Conservation (phyloP, 2,329 filamentous ascomycete species). For the Xylaria sp. region DNA sequence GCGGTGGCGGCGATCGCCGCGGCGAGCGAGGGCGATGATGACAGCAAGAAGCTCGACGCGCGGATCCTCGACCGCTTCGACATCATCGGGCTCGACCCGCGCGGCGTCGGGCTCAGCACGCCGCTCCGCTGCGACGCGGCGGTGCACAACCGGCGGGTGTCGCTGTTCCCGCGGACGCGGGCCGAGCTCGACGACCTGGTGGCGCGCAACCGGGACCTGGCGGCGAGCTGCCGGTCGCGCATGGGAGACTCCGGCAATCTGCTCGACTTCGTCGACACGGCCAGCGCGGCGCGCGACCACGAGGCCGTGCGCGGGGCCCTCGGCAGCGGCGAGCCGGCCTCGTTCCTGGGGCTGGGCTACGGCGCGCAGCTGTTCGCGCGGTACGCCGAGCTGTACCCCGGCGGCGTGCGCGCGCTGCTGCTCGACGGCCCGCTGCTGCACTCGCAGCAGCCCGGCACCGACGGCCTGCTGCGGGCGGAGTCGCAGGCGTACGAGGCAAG, state of each 20-base stretch:
- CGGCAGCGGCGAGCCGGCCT: conserved; percentile 30
- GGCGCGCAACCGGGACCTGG: conserved; percentile 43
- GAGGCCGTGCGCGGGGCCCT: conserved; percentile 37
- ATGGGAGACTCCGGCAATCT: conserved; percentile 44
- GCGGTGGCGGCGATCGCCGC: conserved; percentile 21
- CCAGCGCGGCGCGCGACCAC: conserved; percentile 36
- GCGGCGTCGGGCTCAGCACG: conserved; percentile 46
- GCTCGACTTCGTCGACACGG: conserved; percentile 47
- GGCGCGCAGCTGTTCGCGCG: conserved; percentile 47
- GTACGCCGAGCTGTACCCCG: conserved; percentile 48
- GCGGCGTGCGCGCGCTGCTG: conserved; percentile 44
- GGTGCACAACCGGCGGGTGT: conserved; percentile 41
- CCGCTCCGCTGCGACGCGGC: conserved; percentile 42
- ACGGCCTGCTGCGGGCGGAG: conserved; percentile 41
- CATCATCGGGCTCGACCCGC: conserved; percentile 47
- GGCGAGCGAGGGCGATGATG: conserved; percentile 12
- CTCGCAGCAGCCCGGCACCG: conserved; percentile 38
- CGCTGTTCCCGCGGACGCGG: conserved; percentile 42
- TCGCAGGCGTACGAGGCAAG: conserved; percentile 40
- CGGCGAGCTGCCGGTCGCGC: conserved; percentile 43
- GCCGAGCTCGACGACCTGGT: conserved; percentile 42
- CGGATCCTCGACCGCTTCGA: conserved; percentile 41
- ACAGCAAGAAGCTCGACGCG: conserved; percentile 24
- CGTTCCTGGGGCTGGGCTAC: conserved; percentile 47
- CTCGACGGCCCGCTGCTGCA: conserved; percentile 51